Evolutionary conservation across 2,329 filamentous ascomycete genomes (phyloP), one percentile per base, ranked within the genome.

Genomic region (Ilyonectria mors-panacis): DNA sequence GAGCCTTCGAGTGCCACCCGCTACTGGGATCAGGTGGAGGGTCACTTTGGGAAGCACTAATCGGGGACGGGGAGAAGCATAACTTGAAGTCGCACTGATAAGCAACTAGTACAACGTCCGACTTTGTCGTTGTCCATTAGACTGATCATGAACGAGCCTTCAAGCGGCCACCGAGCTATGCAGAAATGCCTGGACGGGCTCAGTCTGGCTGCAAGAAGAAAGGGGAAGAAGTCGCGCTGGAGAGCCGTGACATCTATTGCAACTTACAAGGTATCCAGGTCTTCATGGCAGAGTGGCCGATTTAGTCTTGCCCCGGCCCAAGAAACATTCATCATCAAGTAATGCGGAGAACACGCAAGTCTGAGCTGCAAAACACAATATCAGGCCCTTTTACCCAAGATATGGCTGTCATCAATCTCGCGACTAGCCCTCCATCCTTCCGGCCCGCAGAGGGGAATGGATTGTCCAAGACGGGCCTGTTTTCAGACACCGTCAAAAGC

Each of bases 131-230:
- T 53, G 7, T 35, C 42, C 35, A 7, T 21, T 12, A 28, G 51
- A 39, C 69, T 72, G 73, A 84, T 81, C 65, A 80, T 80, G 23
- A 86, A 75, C 2, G 82, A 82, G 57, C 86, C 73, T 67, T 86
- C 84, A 66, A 85, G 2, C 84, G 84, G 5, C 83, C 83, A 45
- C 83, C 83, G 26, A 85, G 78, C 81, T 84, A 54, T 45, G 37
- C 21, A 15, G 3, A 42, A 15, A 37, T 17, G 33, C 58, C 13
- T 54, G 55, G 15, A 4, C 15, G 6, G 13, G 12, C 8, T 6
- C 45, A 19, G n/a, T 23, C n/a, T 47, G 9, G 6, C 15, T 10
- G 23, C 6, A n/a, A 17, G 5, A 48, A 12, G 10, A 12, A 23
- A 47, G 19, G 9, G 21, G 44, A 47, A 48, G 6, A 45, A 45